Base-by-base conservation (phyloP, 805 yeast species). In the Saccharomycopsis synnaedendra region DNA sequence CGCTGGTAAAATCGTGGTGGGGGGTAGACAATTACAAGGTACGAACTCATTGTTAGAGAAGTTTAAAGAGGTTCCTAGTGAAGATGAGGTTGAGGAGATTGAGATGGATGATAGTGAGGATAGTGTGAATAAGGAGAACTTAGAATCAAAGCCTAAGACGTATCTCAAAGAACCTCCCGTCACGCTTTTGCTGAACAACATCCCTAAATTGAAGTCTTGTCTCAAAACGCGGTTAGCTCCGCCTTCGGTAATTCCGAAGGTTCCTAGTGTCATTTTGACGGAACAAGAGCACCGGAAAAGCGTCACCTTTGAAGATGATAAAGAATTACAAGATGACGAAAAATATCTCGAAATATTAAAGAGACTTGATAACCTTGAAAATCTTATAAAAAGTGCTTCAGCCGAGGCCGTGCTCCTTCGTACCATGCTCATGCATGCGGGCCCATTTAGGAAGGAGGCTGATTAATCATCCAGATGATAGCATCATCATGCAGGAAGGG, bases 161-260 rank as follows among this genome's bases (percentile, higher is more conserved):
- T 9, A n/a, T n/a, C 28, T n/a, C 9, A 19, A 33, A 33, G 28
- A n/a, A 33, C 32, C 29, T 7, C 5, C 42, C n/a, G n/a, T 8
- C 5, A 9, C 32, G 32, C 31, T 11, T 6, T 29, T 40, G 9
- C 29, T n/a, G 6, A 19, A 5, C 27, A 30, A 43, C 11, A 19
- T 42, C 29, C 50, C 50, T 7, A 47, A 47, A 38, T 41, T 47
- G 5, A 47, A 47, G 33, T 47, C 50, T 31, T 47, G 50, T 32
- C 36, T 47, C 31, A 44, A 44, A 27, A 44, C 47, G 5, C 42
- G 43, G 11, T 29, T 34, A 27, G 50, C 31, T 11, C 50, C 46
- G 32, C 41, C 50, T 30, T 37, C n/a, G 42, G 42, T 32, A 32
- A 39, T 9, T 8, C 19, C 5, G 40, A 32, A 27, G 37, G 10